phyloP scores from a whole-genome alignment of 305 asterid genomes.

The Striga hermonthica region DNA sequence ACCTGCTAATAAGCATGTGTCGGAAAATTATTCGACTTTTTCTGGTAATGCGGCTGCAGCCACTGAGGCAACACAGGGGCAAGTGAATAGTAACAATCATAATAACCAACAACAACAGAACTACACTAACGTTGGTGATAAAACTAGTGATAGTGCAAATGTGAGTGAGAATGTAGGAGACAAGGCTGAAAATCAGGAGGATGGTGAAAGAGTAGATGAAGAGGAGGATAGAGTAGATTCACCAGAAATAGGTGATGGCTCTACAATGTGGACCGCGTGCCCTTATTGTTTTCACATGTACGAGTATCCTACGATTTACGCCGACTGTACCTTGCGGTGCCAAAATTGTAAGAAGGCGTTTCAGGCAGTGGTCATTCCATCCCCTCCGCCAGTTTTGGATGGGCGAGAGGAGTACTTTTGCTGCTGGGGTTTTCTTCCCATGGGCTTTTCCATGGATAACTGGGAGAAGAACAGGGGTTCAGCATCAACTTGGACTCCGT shows the following conservation, averaged over 20 bases:
- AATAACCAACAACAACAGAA: constrained; percentile 29
- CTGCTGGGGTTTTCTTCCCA: constrained; percentile 83
- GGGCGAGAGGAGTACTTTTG: constrained; percentile 75
- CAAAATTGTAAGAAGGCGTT: constrained; percentile 73
- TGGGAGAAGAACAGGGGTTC: constrained; percentile 50
- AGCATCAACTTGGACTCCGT: constrained; percentile 67
- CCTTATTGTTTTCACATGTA: constrained; percentile 87
- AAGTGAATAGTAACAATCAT: constrained; percentile 26
- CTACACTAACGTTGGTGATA: constrained; percentile 30
- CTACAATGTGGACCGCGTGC: constrained; percentile 79
- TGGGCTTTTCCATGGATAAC: constrained; percentile 60
- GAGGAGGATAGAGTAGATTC: constrained; percentile 32
- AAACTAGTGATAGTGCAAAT: constrained; percentile 28
- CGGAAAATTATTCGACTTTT: constrained; percentile 33
- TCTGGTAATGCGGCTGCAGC: constrained; percentile 35
- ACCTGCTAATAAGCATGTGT: constrained; percentile 31
- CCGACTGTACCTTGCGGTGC: constrained; percentile 67
- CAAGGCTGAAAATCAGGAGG: constrained; percentile 35
- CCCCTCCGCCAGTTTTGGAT: constrained; percentile 67
- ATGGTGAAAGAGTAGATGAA: constrained; percentile 25
- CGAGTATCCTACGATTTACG: constrained; percentile 64
- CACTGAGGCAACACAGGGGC: constrained; percentile 29
- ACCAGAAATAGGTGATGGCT: constrained; percentile 29
- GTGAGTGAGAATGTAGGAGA: constrained; percentile 36
- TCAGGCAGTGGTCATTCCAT: constrained; percentile 64